phyloP scores from a whole-genome alignment of 495 filamentous ascomycete species.

The Hyphodiscus hymeniophilus region DNA sequence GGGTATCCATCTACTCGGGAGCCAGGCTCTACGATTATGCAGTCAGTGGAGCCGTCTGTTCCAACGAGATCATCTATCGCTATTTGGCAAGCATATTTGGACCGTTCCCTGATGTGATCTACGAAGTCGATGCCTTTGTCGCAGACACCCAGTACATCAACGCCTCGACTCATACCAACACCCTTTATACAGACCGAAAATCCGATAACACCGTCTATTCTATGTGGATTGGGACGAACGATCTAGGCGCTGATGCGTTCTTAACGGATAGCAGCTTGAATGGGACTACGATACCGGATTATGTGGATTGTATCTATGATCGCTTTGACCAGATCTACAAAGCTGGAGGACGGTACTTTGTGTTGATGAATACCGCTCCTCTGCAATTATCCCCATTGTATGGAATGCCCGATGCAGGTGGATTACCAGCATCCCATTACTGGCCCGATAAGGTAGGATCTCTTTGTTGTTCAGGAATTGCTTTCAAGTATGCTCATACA shows the following conservation, averaged over 20 bases:
- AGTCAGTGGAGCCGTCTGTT: slow-evolving; percentile 60
- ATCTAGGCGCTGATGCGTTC: slow-evolving; percentile 56
- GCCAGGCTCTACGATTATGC: slow-evolving; percentile 66
- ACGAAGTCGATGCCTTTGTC: slow-evolving; percentile 62
- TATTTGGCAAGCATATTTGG: slow-evolving; percentile 36
- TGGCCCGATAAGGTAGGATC: slow-evolving; percentile 46
- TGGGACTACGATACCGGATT: slow-evolving; percentile 51
- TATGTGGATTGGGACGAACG: slow-evolving; percentile 76
- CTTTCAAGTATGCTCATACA: slow-evolving; percentile 10
- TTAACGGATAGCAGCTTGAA: slow-evolving; percentile 51
- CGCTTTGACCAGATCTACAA: slow-evolving; percentile 51
- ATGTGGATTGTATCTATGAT: slow-evolving; percentile 55
- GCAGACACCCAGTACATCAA: slow-evolving; percentile 43
- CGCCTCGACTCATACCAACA: slow-evolving; percentile 28
- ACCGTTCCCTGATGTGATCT: slow-evolving; percentile 56
- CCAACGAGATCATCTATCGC: slow-evolving; percentile 53
- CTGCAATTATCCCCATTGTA: slow-evolving; percentile 56
- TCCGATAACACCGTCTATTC: slow-evolving; percentile 57
- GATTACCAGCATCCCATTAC: slow-evolving; percentile 41
- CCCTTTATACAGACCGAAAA: slow-evolving; percentile 41
- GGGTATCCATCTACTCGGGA: slow-evolving; percentile 44
- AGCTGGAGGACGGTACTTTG: slow-evolving; percentile 58
- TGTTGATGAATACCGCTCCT: slow-evolving; percentile 57
- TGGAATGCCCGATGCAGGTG: slow-evolving; percentile 39
- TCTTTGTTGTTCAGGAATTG: no score